Evolutionary conservation across 306 rosid species (phyloP).

Genomic region (Vachellia pachyceras): DNA sequence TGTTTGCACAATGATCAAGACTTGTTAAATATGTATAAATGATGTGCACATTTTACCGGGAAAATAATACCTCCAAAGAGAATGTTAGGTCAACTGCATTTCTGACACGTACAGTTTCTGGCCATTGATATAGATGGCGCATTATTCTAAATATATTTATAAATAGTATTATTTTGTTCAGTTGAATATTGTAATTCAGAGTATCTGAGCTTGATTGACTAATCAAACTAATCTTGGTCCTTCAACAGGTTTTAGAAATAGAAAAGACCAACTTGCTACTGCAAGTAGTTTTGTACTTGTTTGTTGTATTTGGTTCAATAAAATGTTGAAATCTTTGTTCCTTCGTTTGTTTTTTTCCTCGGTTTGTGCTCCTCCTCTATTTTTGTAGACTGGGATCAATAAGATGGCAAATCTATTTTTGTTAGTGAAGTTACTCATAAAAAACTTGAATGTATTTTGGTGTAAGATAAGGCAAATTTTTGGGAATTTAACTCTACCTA

Average conservation of each 20-base stretch:
- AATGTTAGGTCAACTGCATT: not conserved
- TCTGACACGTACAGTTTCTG: not conserved
- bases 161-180: not conserved
- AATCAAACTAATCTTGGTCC: conserved; percentile 10
- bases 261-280: not conserved
- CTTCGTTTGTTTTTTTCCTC: too few relatives aligned
- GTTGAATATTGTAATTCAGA: not conserved
- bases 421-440: not conserved
- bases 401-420: not conserved
- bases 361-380: not conserved
- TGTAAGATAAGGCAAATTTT: not conserved
- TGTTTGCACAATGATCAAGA: not conserved
- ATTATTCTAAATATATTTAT: not conserved
- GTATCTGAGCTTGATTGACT: not conserved
- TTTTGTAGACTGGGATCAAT: not conserved
- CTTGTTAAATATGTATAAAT: conserved; percentile 11
- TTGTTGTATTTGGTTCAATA: not conserved
- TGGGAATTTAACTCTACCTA: not conserved
- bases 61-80: not conserved
- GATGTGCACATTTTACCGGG: not conserved
- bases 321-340: not conserved
- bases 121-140: not conserved
- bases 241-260: conserved; percentile 11
- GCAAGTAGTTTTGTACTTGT: not conserved
- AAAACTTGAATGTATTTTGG: too few relatives aligned